A percentile compares a stretch with the other conserved stretches of the same genome.
Conservation (phyloP, 306 rosid species). For the Trifolium pratense region DNA sequence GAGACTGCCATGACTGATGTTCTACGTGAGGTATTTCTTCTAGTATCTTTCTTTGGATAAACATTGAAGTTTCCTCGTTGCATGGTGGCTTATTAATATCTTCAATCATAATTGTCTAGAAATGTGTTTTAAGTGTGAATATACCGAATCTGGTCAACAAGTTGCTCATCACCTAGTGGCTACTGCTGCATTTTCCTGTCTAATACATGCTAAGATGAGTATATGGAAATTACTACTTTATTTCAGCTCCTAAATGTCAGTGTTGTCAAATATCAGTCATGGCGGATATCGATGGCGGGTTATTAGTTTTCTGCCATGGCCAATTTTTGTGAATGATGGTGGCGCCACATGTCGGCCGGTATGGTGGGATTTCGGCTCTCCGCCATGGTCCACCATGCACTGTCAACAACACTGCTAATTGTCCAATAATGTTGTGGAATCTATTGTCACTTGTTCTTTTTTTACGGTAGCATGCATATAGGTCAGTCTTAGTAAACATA, state of each 20-base stretch:
- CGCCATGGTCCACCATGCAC: no score
- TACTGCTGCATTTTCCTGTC: constrained; percentile 21
- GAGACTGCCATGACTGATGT: constrained; percentile 99
- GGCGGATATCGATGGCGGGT: no score
- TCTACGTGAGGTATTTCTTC: constrained; percentile 79
- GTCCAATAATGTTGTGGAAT: constrained; percentile 19
- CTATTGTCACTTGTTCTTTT: constrained; percentile 24
- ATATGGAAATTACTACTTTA: constrained; percentile 14
- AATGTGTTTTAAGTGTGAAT: constrained; percentile 13
- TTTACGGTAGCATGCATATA: constrained; percentile 13
- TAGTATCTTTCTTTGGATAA: constrained; percentile 20
- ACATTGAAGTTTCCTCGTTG: constrained; percentile 2
- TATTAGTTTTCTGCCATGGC: no score
- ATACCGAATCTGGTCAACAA: constrained; percentile 8
- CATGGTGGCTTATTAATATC: background rate
- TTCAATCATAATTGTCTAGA: background rate
- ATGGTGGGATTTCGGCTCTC: no score
- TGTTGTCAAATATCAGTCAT: no score
- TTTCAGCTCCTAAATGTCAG: constrained; percentile 20
- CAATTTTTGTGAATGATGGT: background rate
- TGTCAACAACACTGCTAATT: background rate
- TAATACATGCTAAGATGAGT: constrained; percentile 5
- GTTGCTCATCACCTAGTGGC: constrained; percentile 25
- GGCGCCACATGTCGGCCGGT: background rate
- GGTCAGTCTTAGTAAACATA: constrained; percentile 28